Conservation (phyloP, 1,284 basidiomycete genomes). For the Trichosporon asahii region DNA sequence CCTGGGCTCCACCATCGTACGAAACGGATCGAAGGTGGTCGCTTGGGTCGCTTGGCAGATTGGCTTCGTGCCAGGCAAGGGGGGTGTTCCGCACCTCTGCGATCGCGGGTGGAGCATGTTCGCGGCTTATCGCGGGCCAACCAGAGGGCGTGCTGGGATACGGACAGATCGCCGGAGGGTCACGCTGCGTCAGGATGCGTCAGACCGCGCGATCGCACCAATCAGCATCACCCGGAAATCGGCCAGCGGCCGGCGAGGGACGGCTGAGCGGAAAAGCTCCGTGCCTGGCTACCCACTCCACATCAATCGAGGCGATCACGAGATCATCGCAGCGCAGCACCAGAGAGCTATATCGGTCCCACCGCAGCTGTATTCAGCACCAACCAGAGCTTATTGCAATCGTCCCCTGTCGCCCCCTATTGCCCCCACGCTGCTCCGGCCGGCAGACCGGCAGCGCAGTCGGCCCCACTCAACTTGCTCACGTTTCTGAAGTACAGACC, state of each 20-base stretch:
- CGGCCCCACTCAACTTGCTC: too few species aligned
- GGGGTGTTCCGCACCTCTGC: neutral
- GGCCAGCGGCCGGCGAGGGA: neutral
- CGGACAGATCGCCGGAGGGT: neutral
- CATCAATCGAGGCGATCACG: neutral
- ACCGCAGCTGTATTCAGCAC: neutral
- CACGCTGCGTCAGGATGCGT: neutral
- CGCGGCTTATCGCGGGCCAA: neutral
- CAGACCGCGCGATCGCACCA: neutral
- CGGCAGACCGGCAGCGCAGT: too few species aligned
- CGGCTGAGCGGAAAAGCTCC: neutral
- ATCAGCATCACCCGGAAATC: neutral
- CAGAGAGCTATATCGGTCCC: neutral
- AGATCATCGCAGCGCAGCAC: neutral
- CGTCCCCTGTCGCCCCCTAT: too few species aligned
- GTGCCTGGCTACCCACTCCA: neutral
- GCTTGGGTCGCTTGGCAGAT: neutral
- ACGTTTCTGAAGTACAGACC: too few species aligned
- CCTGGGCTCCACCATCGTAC: constrained; percentile 2
- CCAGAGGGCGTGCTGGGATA: neutral
- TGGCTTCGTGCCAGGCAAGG: neutral
- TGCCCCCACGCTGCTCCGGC: neutral
- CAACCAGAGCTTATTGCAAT: neutral
- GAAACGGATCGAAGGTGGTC: neutral
- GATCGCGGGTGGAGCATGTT: neutral